Evolutionary conservation across 2,329 filamentous ascomycete genomes (phyloP), one percentile per base, ranked within the genome.

Genomic region (Mycosphaerella sp.): DNA sequence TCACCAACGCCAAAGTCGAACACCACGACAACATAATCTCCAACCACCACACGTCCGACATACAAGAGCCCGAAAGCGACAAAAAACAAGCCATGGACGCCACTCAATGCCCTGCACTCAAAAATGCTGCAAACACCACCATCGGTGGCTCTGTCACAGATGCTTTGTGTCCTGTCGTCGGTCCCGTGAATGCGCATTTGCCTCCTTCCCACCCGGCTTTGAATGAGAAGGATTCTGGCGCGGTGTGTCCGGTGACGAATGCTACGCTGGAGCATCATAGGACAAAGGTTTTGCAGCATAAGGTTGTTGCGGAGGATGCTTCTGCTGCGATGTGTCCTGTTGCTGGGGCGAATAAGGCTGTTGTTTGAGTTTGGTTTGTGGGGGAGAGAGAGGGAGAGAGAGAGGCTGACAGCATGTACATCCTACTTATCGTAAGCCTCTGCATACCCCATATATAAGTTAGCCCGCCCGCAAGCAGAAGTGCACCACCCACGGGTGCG

Each of bases 241-340:
- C 69, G 8, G 64, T 72, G 6, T 73, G 71, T 50, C 71, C 71
- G 0, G 66, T 73, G n/a, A 73, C 71, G 18, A 72, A 72, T 58
- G 71, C 71, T 5, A 71, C 63, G 6, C 63, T 73, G 10, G 68
- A 65, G 18, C 72, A 74, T 49, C 72, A 74, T 50, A 65, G 69
- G 64, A 59, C 63, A 6, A 73, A 73, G 62, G 68, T 74, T 8
- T 62, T 66, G 36, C 59, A 59, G 44, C 71, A 74, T 44, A 71
- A 71, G 8, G 64, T 56, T 40, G 69, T 74, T n/a, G 52, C 66
- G 36, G 62, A 64, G 4, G 67, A 68, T 13, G 64, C 64, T n/a
- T 56, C 67, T 16, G 70, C 62, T 1, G 60, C 63, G 8, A 68
- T 71, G 43, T 74, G 72, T 56, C 72, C 72, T 8, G 71, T 74